Conservation (phyloP, 441 rosid species). For the Syzygium syzygioides region DNA sequence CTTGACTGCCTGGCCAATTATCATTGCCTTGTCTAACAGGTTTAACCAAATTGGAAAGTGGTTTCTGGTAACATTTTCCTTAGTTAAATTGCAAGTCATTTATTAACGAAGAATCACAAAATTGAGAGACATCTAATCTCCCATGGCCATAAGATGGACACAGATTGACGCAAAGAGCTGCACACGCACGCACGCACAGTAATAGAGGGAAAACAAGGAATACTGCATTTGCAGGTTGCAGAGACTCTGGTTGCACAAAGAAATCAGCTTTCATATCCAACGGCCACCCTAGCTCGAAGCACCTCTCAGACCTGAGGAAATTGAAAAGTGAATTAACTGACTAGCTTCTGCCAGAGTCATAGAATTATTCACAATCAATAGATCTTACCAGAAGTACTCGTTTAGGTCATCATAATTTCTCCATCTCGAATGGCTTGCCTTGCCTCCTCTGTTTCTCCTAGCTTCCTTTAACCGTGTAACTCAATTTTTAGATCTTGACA, state of each 20-base stretch:
- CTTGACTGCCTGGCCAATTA: background rate
- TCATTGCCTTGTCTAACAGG: background rate
- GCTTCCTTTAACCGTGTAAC: slow-evolving; percentile 59
- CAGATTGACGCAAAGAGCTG: background rate
- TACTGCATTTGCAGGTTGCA: slow-evolving; percentile 34
- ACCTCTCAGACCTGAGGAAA: slow-evolving; percentile 64
- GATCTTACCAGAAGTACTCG: slow-evolving; percentile 91
- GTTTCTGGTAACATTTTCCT: background rate
- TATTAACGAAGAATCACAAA: background rate
- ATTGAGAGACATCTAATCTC: background rate
- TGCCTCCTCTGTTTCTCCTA: slow-evolving; percentile 71
- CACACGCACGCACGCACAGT: background rate
- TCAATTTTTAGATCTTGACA: slow-evolving; percentile 2
- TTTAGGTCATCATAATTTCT: slow-evolving; percentile 98
- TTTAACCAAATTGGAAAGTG: background rate
- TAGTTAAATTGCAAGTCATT: background rate
- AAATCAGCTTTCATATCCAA: slow-evolving; percentile 57
- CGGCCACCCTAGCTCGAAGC: slow-evolving; percentile 80
- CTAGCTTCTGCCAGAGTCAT: background rate
- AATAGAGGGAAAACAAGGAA: background rate
- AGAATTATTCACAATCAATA: slow-evolving; percentile 1
- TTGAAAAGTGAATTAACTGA: slow-evolving; percentile 2
- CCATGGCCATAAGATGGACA: background rate
- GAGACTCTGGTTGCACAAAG: slow-evolving; percentile 58
- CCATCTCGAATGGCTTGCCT: slow-evolving; percentile 95